Evolutionary conservation across 2,329 filamentous ascomycete genomes (phyloP).

Genomic region (Botrytis fabae): DNA sequence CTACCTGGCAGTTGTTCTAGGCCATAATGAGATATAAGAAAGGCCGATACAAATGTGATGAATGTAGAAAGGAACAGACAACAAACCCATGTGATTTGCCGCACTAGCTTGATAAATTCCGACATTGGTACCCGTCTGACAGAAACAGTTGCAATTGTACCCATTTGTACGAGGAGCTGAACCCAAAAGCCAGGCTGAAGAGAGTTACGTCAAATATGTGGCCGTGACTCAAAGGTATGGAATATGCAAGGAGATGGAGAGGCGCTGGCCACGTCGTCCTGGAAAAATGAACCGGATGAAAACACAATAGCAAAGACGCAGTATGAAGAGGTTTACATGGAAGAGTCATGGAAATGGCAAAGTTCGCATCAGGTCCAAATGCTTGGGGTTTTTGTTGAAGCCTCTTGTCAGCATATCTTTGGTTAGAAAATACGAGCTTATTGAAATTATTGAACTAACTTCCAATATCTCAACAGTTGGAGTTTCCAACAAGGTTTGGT

Average conservation of each 20-base stretch:
- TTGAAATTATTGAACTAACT: background rate
- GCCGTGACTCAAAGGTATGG: background rate
- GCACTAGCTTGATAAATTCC: background rate
- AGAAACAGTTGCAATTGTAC: background rate
- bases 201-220: slow-evolving; percentile 10
- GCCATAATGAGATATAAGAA: background rate
- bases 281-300: background rate
- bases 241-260: slow-evolving; percentile 16
- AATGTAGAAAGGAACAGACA: background rate
- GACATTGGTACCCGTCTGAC: slow-evolving; percentile 2
- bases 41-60: background rate
- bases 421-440: slow-evolving; percentile 11
- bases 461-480: background rate
- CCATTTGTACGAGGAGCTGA: background rate
- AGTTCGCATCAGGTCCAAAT: background rate
- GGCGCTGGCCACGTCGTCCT: slow-evolving; percentile 18
- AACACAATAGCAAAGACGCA: background rate
- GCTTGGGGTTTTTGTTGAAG: background rate
- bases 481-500: slow-evolving; percentile 1
- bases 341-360: background rate
- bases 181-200: slow-evolving; percentile 1
- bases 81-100: background rate
- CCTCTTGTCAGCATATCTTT: slow-evolving; percentile 15
- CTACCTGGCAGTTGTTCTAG: background rate
- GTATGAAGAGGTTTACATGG: background rate